A percentile compares a stretch with the other conserved stretches of the same genome.
These are phyloP conservation scores for Erythrophleum fordii DNA, from an alignment of 306 rosid species.

Conservation along the genomic window DNA sequence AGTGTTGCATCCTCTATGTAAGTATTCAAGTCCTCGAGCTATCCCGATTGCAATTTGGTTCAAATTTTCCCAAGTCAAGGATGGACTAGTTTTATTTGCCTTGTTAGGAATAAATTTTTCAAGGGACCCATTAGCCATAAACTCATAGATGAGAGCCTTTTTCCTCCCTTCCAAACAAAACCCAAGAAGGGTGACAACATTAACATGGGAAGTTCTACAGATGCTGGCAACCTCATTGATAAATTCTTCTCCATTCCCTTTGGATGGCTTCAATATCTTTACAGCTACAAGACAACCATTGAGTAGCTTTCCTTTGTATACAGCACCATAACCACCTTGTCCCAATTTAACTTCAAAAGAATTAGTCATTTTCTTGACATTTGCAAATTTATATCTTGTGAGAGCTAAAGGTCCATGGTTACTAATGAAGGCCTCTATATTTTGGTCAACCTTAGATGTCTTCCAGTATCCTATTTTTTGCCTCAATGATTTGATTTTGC, in stretches of 20 bases:
- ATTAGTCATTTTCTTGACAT: constrained; percentile 42
- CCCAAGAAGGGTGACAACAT: too few species aligned
- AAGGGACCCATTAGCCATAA: constrained; percentile 41
- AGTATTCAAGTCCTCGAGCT: constrained; percentile 40
- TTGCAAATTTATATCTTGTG: constrained; percentile 37
- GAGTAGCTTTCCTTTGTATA: constrained; percentile 39
- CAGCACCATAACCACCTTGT: constrained; percentile 48
- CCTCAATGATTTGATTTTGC: neutral
- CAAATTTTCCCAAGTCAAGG: constrained; percentile 21
- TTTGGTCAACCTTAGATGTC: neutral
- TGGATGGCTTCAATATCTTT: constrained; percentile 46
- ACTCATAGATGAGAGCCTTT: too few species aligned
- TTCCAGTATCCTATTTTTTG: neutral
- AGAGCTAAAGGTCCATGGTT: constrained; percentile 13
- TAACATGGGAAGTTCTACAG: too few species aligned
- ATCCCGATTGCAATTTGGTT: constrained; percentile 27
- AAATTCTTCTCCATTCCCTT: constrained; percentile 47
- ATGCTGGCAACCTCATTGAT: constrained; percentile 61
- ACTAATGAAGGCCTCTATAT: constrained; percentile 39
- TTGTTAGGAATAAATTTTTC: constrained; percentile 22
- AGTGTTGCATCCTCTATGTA: constrained; percentile 45
- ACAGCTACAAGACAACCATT: constrained; percentile 41
- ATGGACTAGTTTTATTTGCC: neutral
- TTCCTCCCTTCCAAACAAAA: too few species aligned
- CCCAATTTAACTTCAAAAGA: constrained; percentile 43